A percentile compares a stretch with the other conserved stretches of the same genome.
Conservation (phyloP, 768 basidiomycete species). For the Collybia sp. region DNA sequence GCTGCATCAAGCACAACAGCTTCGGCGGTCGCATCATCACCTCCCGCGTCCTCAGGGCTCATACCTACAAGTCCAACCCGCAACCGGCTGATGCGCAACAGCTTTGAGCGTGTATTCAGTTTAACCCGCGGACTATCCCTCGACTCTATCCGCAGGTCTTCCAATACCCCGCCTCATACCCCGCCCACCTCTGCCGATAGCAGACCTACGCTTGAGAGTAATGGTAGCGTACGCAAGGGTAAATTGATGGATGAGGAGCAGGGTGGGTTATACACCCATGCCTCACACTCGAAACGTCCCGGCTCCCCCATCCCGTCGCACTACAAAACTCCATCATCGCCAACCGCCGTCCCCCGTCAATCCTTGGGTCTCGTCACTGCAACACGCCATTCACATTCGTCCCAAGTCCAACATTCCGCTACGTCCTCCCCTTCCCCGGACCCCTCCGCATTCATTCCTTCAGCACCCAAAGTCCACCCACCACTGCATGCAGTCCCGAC, state of each 20-base stretch:
- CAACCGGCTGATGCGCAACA: slow-evolving; percentile 43
- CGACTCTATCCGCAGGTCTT: slow-evolving; percentile 39
- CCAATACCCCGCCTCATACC: slow-evolving; percentile 12
- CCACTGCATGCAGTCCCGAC: slow-evolving; percentile 33
- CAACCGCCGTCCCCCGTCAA: slow-evolving; percentile 19
- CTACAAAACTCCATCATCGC: not conserved
- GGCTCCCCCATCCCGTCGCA: not conserved
- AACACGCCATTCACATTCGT: slow-evolving; percentile 10
- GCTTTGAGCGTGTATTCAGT: slow-evolving; percentile 57
- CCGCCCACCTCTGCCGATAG: slow-evolving; percentile 15
- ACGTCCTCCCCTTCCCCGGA: slow-evolving; percentile 9
- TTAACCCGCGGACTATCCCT: slow-evolving; percentile 47
- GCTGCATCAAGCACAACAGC: not conserved
- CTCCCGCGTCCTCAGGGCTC: not conserved
- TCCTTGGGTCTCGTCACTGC: slow-evolving; percentile 7
- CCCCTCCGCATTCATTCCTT: slow-evolving; percentile 11
- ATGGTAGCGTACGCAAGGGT: no score
- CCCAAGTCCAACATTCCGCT: slow-evolving; percentile 10
- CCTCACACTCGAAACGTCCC: not conserved
- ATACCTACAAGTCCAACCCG: slow-evolving; percentile 14
- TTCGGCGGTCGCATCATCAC: slow-evolving; percentile 2
- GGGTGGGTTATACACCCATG: slow-evolving; percentile 11
- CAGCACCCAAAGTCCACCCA: slow-evolving; percentile 10
- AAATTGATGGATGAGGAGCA: slow-evolving; percentile 31
- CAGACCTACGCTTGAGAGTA: slow-evolving; percentile 21